Conservation (phyloP, 2,329 filamentous ascomycete genomes). For the Sporothrix pseudoabietina region DNA sequence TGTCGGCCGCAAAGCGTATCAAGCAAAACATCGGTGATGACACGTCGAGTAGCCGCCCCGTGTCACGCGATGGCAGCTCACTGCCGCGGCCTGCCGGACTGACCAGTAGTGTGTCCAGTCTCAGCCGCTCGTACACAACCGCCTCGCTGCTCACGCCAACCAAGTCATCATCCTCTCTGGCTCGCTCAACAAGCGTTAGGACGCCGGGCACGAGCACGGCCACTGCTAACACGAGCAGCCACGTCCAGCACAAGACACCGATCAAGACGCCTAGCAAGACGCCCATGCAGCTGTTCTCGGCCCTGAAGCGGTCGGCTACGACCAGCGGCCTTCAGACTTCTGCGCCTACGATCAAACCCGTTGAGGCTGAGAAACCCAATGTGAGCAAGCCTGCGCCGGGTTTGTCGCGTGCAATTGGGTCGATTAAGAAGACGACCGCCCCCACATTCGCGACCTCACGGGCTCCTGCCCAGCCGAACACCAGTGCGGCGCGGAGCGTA, state of each 20-base stretch:
- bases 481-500: conserved; percentile 47
- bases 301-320: conserved; percentile 55
- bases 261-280: conserved; percentile 46
- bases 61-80: conserved; percentile 54
- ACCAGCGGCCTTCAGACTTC: conserved; percentile 47
- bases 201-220: conserved; percentile 46
- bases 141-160: conserved; percentile 74
- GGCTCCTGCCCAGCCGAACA: conserved; percentile 2
- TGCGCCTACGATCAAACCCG: conserved; percentile 20
- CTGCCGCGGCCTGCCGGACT: conserved; percentile 46
- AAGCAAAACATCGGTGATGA: conserved; percentile 71
- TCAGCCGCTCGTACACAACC: conserved; percentile 52
- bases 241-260: not conserved
- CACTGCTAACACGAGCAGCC: not conserved
- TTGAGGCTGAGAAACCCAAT: conserved; percentile 35
- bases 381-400: not conserved
- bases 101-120: conserved; percentile 35
- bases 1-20: conserved; percentile 66
- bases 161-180: conserved; percentile 74
- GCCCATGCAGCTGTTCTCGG: conserved; percentile 42
- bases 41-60: conserved; percentile 64
- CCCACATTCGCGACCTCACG: conserved; percentile 25
- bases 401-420: not conserved
- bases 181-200: conserved; percentile 60
- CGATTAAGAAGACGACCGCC: conserved; percentile 42